These are phyloP conservation scores for Fusarium siculi DNA, from an alignment of 2,329 filamentous ascomycete genomes.

Conservation along the genomic window DNA sequence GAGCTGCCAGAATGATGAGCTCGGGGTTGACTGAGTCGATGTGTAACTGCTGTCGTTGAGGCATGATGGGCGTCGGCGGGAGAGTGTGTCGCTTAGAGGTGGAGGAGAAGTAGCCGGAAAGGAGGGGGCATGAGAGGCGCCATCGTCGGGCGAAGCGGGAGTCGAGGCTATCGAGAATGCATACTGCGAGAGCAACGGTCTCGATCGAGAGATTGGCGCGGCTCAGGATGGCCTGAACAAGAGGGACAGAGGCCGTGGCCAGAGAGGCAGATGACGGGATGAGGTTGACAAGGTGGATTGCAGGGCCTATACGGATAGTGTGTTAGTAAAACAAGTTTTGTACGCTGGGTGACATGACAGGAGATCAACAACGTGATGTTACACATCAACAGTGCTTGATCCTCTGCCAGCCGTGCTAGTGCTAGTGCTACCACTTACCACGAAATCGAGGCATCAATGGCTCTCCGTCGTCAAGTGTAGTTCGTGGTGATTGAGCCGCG, in stretches of 20 bases:
- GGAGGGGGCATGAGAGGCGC: constrained; percentile 68
- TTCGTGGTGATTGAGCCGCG: constrained; percentile 56
- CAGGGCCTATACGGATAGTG: constrained; percentile 61
- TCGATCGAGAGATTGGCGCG: constrained; percentile 69
- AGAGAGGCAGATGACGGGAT: constrained; percentile 72
- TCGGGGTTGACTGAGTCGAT: constrained; percentile 72
- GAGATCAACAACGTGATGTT: constrained; percentile 19
- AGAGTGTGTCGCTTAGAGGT: constrained; percentile 61
- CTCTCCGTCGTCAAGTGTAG: constrained; percentile 57
- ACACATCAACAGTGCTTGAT: not conserved
- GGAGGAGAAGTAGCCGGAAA: constrained; percentile 42
- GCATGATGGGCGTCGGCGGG: constrained; percentile 52
- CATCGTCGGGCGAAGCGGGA: constrained; percentile 71
- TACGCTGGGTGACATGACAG: constrained; percentile 12
- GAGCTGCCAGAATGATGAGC: constrained; percentile 69
- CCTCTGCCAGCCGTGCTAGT: not conserved
- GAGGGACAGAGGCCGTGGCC: constrained; percentile 64
- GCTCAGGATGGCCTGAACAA: constrained; percentile 70
- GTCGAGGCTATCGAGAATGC: constrained; percentile 73
- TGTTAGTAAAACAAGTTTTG: constrained; percentile 22
- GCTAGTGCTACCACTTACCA: constrained; percentile 47
- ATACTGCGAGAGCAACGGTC: constrained; percentile 71
- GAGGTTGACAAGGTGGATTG: constrained; percentile 73
- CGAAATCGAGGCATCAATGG: constrained; percentile 52
- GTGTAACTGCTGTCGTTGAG: constrained; percentile 56